phyloP scores from a whole-genome alignment of 805 yeast genomes.

The Starmerella bombicola region DNA sequence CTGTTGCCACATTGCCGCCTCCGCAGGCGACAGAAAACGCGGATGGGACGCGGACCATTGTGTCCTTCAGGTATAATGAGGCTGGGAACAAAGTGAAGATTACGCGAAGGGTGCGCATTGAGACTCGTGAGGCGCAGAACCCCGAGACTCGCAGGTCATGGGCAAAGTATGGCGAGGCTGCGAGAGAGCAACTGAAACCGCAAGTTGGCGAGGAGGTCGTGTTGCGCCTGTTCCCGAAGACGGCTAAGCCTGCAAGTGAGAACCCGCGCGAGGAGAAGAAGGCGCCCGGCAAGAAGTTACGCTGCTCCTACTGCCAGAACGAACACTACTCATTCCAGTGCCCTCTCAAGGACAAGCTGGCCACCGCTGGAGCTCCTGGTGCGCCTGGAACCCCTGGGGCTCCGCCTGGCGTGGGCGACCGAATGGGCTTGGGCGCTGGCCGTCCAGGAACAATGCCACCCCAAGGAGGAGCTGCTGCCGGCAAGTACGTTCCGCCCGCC shows the following conservation, averaged over 20 bases:
- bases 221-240: slow-evolving; percentile 16
- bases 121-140: slow-evolving; percentile 66
- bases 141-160: slow-evolving; percentile 81
- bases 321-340: slow-evolving; percentile 88
- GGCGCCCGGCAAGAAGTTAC: slow-evolving; percentile 28
- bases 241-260: slow-evolving; percentile 30
- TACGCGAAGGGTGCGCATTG: slow-evolving; percentile 71
- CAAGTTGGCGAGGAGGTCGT: slow-evolving; percentile 12
- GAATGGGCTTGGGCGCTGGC: neutral
- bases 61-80: slow-evolving; percentile 52
- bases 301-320: slow-evolving; percentile 89
- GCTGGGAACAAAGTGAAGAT: slow-evolving; percentile 77
- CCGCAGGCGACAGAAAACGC: slow-evolving; percentile 8
- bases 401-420: neutral
- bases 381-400: slow-evolving; percentile 1
- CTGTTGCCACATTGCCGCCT: slow-evolving; percentile 13
- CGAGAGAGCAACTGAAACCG: slow-evolving; percentile 40
- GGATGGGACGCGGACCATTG: slow-evolving; percentile 56
- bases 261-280: slow-evolving; percentile 39
- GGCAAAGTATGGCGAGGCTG: slow-evolving; percentile 59
- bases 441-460: slow-evolving; percentile 4
- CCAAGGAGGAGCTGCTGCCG: slow-evolving; percentile 12
- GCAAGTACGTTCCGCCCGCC: slow-evolving; percentile 52
- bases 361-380: slow-evolving; percentile 28
- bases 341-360: slow-evolving; percentile 75